phyloP scores from a whole-genome alignment of 2,329 filamentous ascomycete species.

The Gnomoniopsis smithogilvyi region DNA sequence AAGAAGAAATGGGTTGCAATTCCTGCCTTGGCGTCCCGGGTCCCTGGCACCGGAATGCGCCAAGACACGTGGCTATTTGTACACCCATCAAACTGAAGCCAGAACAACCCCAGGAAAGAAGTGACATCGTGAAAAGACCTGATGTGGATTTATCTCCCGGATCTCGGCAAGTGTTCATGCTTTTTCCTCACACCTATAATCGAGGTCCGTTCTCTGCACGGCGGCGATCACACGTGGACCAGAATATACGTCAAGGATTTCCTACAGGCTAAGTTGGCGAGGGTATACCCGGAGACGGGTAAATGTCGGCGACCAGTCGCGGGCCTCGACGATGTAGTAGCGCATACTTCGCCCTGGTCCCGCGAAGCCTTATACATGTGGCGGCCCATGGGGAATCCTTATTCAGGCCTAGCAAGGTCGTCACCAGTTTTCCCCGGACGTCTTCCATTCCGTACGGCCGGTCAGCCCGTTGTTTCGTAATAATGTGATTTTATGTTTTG shows the following conservation, averaged over 20 bases:
- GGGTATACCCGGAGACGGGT: slow-evolving; percentile 1
- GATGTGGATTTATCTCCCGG: neutral
- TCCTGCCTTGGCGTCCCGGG: neutral
- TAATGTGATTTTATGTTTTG: neutral
- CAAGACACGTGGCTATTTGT: neutral
- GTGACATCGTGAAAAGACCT: neutral
- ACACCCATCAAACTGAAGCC: neutral
- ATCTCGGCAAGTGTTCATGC: neutral
- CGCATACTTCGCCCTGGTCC: neutral
- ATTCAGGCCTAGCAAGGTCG: neutral
- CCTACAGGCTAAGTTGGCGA: slow-evolving; percentile 1
- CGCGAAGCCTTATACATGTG: neutral
- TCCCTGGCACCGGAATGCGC: neutral
- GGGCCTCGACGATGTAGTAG: neutral
- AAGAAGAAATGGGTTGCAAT: neutral
- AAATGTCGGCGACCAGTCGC: slow-evolving; percentile 3
- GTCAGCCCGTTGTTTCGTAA: neutral
- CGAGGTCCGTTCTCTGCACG: neutral
- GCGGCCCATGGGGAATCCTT: neutral
- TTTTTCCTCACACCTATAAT: neutral
- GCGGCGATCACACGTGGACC: neutral
- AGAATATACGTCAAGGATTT: neutral
- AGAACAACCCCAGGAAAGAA: neutral
- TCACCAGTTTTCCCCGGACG: neutral
- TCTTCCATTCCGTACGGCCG: neutral